Percentiles rank a stretch among this genome's conserved stretches.
phyloP scores from a whole-genome alignment of 352 stramenopile genomes.

The Phytopythium litorale region DNA sequence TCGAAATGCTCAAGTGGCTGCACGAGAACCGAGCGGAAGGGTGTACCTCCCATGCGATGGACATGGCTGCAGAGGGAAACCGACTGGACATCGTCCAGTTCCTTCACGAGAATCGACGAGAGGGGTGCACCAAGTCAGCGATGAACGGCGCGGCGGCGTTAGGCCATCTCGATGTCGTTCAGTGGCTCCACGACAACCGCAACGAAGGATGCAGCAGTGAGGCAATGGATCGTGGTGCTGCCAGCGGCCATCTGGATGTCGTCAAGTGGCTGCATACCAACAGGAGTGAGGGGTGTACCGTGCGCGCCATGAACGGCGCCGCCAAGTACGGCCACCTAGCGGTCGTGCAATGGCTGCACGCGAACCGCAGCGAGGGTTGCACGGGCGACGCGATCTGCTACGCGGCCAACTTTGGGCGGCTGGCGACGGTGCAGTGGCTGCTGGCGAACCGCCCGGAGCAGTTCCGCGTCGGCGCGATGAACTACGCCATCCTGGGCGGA shows the following conservation, averaged over 20 bases:
- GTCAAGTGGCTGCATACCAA: constrained; percentile 25
- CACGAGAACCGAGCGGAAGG: constrained; percentile 21
- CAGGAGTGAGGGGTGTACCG: constrained; percentile 22
- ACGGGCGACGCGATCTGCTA: constrained; percentile 11
- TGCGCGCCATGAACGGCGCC: constrained; percentile 15
- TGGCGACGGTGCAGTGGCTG: constrained; percentile 13
- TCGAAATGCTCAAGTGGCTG: constrained; percentile 23
- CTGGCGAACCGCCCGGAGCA: constrained; percentile 7
- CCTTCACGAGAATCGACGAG: constrained; percentile 22
- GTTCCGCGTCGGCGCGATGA: constrained; percentile 12
- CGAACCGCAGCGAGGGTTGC: neutral
- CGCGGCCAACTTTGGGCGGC: constrained; percentile 10
- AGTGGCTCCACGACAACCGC: constrained; percentile 27
- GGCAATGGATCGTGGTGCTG: constrained; percentile 20
- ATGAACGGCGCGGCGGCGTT: neutral
- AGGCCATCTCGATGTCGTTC: constrained; percentile 26
- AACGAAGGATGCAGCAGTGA: constrained; percentile 26
- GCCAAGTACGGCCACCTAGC: neutral
- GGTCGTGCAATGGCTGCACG: constrained; percentile 1
- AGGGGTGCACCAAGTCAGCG: constrained; percentile 14
- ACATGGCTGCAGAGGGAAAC: constrained; percentile 19
- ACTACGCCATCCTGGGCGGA: constrained; percentile 11
- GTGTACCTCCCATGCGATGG: constrained; percentile 22
- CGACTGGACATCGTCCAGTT: constrained; percentile 28
- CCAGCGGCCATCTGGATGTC: constrained; percentile 20